Percentiles rank a stretch among this genome's conserved stretches.
Conservation (phyloP, 139 green algal genomes). For the Chlorella sorokiniana region DNA sequence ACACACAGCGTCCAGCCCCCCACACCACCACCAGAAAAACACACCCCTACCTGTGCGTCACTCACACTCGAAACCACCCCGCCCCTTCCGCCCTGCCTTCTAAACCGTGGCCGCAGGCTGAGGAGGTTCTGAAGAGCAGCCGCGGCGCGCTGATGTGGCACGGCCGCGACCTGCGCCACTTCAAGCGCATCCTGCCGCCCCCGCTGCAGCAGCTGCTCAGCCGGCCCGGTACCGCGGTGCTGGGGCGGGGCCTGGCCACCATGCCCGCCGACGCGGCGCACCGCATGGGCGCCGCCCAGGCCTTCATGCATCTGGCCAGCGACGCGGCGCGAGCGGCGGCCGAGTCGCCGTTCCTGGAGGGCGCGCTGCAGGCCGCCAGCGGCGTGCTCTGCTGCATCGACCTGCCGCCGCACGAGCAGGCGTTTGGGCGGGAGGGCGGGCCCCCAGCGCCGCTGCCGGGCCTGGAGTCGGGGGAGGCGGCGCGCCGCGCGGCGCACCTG, state of each 20-base stretch:
- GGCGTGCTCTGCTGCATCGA: conserved; percentile 76
- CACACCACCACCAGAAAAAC: too few relatives aligned
- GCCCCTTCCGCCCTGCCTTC: neutral
- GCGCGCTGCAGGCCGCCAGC: conserved; percentile 46
- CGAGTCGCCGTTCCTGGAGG: conserved; percentile 82
- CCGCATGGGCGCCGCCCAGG: conserved; percentile 54
- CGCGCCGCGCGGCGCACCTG: conserved; percentile 28
- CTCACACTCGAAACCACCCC: too few relatives aligned
- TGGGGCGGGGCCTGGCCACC: conserved; percentile 69
- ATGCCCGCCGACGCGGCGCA: conserved; percentile 56
- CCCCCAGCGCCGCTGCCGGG: neutral
- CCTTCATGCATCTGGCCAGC: conserved; percentile 56
- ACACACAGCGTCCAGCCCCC: too few relatives aligned
- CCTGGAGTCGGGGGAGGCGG: conserved; percentile 10
- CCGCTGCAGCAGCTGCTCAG: conserved; percentile 40
- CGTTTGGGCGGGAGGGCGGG: neutral
- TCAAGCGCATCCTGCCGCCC: conserved; percentile 70
- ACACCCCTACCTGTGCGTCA: too few relatives aligned
- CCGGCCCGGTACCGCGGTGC: conserved; percentile 46
- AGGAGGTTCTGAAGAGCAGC: conserved; percentile 68
- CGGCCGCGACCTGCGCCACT: conserved; percentile 69
- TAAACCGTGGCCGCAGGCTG: conserved; percentile 37
- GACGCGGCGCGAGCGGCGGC: conserved; percentile 61
- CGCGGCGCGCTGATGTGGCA: conserved; percentile 77
- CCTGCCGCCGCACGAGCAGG: conserved; percentile 51